Evolutionary conservation across 176 grass and related monocot genomes (phyloP), one percentile per base, ranked within the genome.

Genomic region (Musa beccarii): DNA sequence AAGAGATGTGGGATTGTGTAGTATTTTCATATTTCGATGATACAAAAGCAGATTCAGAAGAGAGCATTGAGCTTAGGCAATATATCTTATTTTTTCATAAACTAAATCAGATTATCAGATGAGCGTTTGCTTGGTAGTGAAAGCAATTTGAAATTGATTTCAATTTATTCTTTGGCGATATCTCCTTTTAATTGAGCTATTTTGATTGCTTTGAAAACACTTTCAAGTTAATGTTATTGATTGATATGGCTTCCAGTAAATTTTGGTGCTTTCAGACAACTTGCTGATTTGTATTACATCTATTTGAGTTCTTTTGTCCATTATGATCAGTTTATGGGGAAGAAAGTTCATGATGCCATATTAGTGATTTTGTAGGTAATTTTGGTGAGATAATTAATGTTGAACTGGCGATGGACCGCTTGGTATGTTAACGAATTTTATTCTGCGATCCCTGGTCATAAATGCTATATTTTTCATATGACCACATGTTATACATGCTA

Each of bases 331-430:
- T 11, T 29, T 79, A 71, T n/a, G 25, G 21, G 49, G 10, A 52
- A 52, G 61, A 53, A 71, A 15, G 22, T 52, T 53, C 12, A 66
- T 66, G 3, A 53, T 8, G 15, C 11, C 12, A 69, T 56, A 59
- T 61, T n/a, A 59, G 62, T 61, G 54, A 28, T 73, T 86, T 84
- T 87, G 73, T 63, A 99, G 96, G 85, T 66, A 94, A 81, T 65
- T 99, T 83, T 63, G 96, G 96, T 14, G 91, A 99, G 82, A 72
- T 99, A 52, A 89, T 89, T 54, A 99, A 99, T 69, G 96, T 99
- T 73, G 96, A 99, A 74, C 81, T 99, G 52, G 83, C 91, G 66
- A 99, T 94, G 81, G 96, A 99, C 70, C 86, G 91, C 26, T 29
- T 94, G 84, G 96, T 95, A 89, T 89, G 83, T 89, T 9, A 57